Percentiles rank a stretch among this genome's conserved stretches.
Evolutionary conservation across 1,139 yeast genomes (phyloP).

Genomic region (Kurtzmaniella quercitrusa): DNA sequence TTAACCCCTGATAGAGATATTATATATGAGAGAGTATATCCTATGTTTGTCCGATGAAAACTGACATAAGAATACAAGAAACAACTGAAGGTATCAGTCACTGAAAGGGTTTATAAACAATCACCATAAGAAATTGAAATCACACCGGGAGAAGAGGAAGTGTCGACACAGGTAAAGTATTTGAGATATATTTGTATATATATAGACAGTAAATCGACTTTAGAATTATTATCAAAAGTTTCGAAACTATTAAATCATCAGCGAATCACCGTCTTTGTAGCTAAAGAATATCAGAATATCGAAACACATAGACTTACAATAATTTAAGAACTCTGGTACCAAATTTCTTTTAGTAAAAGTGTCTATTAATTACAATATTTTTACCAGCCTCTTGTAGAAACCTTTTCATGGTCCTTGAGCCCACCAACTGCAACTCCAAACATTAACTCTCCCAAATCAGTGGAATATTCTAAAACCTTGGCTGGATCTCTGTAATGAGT

Average conservation of each 20-base stretch:
- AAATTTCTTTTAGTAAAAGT: neutral
- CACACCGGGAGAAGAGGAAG: too few species aligned
- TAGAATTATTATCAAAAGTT: too few species aligned
- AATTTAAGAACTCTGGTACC: neutral
- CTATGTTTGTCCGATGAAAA: conserved; percentile 17
- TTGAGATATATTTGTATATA: too few species aligned
- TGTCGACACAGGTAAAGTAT: too few species aligned
- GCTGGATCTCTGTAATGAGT: conserved; percentile 67
- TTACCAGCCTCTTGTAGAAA: conserved; percentile 54
- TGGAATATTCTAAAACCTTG: conserved; percentile 64
- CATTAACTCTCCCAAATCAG: conserved; percentile 76
- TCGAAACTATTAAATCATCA: too few species aligned
- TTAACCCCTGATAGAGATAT: conserved; percentile 31
- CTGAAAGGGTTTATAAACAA: too few species aligned
- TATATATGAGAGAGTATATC: conserved; percentile 22
- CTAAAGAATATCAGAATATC: too few species aligned
- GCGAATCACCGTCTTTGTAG: too few species aligned
- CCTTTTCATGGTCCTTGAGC: conserved; percentile 43
- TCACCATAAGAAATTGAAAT: too few species aligned
- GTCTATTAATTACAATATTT: neutral
- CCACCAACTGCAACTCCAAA: conserved; percentile 59
- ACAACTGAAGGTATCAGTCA: too few species aligned
- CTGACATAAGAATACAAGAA: neutral
- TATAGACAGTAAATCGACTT: too few species aligned
- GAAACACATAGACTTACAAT: too few species aligned